phyloP scores from a whole-genome alignment of 2,329 filamentous ascomycete genomes.

The Aspergillus terreus region DNA sequence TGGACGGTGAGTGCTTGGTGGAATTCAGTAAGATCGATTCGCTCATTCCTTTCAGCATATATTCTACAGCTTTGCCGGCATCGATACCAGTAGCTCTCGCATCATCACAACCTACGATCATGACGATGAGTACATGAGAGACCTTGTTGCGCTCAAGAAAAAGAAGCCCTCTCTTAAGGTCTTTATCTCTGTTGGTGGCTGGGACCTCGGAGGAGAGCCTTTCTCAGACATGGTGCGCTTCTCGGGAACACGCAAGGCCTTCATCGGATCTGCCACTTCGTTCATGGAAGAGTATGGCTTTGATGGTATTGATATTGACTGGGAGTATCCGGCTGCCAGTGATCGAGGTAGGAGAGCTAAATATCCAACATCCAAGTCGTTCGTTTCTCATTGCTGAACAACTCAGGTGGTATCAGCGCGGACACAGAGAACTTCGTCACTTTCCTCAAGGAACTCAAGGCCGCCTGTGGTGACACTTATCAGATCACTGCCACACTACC shows the following conservation, averaged over 20 bases:
- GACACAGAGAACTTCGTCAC: conserved; percentile 7
- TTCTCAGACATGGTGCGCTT: conserved; percentile 14
- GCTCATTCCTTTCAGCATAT: conserved; percentile 5
- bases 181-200: conserved; percentile 17
- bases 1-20: conserved; percentile 8
- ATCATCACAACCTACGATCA: conserved; percentile 4
- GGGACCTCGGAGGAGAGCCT: conserved; percentile 9
- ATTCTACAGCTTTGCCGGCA: conserved; percentile 8
- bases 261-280: conserved; percentile 10
- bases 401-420: neutral
- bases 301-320: conserved; percentile 21
- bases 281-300: conserved; percentile 14
- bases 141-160: conserved; percentile 10
- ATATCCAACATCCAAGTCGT: neutral
- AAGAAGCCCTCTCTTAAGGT: conserved; percentile 12
- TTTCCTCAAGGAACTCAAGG: conserved; percentile 2
- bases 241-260: conserved; percentile 5
- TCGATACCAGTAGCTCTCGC: neutral
- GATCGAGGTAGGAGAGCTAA: conserved; percentile 4
- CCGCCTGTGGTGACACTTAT: neutral
- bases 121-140: neutral
- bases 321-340: conserved; percentile 14
- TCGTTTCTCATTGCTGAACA: neutral
- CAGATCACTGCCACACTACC: conserved; percentile 4
- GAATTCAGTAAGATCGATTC: neutral